These are phyloP conservation scores for Crithidia fasciculata DNA, from an alignment of 208 protist species.

Conservation along the genomic window DNA sequence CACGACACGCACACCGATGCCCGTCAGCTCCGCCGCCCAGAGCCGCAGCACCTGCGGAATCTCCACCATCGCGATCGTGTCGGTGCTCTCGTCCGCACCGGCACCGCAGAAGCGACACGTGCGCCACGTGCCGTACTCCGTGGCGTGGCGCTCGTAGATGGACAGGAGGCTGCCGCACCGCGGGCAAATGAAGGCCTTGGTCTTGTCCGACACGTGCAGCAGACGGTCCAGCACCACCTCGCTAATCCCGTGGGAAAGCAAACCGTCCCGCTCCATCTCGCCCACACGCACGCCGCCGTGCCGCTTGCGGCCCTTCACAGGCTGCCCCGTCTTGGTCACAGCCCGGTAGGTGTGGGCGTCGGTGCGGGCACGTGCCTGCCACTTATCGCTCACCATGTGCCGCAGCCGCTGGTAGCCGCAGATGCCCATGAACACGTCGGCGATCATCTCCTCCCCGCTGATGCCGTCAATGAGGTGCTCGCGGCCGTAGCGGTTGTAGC, in stretches of 20 bases:
- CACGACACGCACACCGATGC: constrained; percentile 88
- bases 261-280: constrained; percentile 99
- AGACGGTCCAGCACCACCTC: constrained; percentile 99
- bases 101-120: constrained; percentile 89
- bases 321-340: constrained; percentile 97
- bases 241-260: constrained; percentile 99
- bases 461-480: constrained; percentile 96
- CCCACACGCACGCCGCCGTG: constrained; percentile 99
- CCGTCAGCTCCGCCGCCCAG: constrained; percentile 88
- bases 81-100: constrained; percentile 74
- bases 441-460: constrained; percentile 95
- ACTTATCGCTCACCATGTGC: constrained; percentile 99
- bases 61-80: constrained; percentile 88
- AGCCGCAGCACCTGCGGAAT: constrained; percentile 91
- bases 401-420: constrained; percentile 99
- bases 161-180: constrained; percentile 83
- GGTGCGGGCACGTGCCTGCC: constrained; percentile 96
- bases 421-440: constrained; percentile 98
- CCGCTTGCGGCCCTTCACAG: constrained; percentile 97
- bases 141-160: constrained; percentile 88
- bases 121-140: constrained; percentile 86
- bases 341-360: constrained; percentile 91
- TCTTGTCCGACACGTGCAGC: constrained; percentile 93
- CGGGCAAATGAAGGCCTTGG: constrained; percentile 83
- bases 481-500: constrained; percentile 98